Evolutionary conservation across 192 early-diverging fungal species (phyloP), one percentile per base, ranked within the genome.

Genomic region (Linnemannia exigua): DNA sequence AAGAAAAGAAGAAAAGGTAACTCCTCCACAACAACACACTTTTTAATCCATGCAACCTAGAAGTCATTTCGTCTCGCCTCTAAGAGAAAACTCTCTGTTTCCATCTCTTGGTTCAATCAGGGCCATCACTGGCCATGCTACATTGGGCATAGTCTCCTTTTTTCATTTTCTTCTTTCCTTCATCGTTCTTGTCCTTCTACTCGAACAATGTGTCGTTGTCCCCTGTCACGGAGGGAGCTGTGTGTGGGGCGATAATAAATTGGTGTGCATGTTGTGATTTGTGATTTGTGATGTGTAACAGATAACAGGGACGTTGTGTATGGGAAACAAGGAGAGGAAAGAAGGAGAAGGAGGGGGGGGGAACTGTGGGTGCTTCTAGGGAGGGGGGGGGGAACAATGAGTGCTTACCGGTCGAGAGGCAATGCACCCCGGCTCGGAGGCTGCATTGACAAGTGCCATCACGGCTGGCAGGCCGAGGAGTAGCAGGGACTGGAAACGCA

Each of bases 111-210:
- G 47, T 47, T 37, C 20, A 17, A 52, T 51, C n/a, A 17, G 36
- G 48, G 37, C 25, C 28, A 63, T 47, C 67, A 69, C 22, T 61
- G 72, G 31, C 72, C 66, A 70, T 66, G 47, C 80, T 75, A 22
- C 52, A 82, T 82, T 76, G 80, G 70, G 80, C 52, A 72, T 81
- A 77, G 81, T 58, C 31, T 47, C 35, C n/a, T 63, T 63, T 61
- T 50, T 63, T 28, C 6, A n/a, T 25, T 20, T 52, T 52, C 8
- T 58, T 58, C 22, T 52, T n/a, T 61, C 8, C 54, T 61, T 31
- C 41, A 6, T 63, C 58, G 5, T 63, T 63, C 58, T 14, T 31
- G 25, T 63, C 28, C 58, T 63, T 33, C 58, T 3, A 31, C 58
- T 63, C 58, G 14, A 61, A 31, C 28, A 61, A 61, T 61, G 58